These are phyloP conservation scores for Pythium utonaiense DNA, from an alignment of 352 stramenopile genomes.

Conservation along the genomic window DNA sequence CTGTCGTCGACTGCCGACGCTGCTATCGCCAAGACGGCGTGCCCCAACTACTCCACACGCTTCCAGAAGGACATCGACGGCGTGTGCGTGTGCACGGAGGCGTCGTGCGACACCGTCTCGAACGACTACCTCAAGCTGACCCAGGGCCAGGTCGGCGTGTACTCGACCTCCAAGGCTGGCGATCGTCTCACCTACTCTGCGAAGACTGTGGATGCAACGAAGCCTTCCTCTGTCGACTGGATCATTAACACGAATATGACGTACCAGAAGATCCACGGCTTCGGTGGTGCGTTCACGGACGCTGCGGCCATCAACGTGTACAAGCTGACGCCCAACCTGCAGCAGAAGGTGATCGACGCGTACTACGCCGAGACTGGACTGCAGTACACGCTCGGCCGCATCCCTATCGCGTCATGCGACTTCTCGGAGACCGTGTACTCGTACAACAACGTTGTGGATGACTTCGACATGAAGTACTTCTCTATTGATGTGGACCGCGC, in stretches of 20 bases:
- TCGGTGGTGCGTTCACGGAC: constrained; percentile 90
- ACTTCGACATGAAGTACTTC: constrained; percentile 81
- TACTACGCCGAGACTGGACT: constrained; percentile 80
- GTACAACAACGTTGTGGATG: constrained; percentile 79
- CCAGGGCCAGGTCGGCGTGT: constrained; percentile 35
- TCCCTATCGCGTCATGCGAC: constrained; percentile 85
- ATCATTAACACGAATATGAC: constrained; percentile 40
- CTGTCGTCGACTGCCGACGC: too few relatives aligned
- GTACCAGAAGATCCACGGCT: constrained; percentile 84
- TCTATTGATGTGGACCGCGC: constrained; percentile 72
- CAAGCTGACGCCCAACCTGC: constrained; percentile 45
- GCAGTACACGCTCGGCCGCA: constrained; percentile 78
- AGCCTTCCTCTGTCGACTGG: too few relatives aligned
- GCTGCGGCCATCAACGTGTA: constrained; percentile 77
- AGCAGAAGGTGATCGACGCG: constrained; percentile 67
- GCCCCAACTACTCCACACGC: too few relatives aligned
- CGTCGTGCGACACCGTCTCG: constrained; percentile 46
- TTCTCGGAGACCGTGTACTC: constrained; percentile 87
- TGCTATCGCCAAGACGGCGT: too few relatives aligned
- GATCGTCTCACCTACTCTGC: constrained; percentile 43
- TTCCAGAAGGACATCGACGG: constrained; percentile 41
- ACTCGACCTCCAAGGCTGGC: constrained; percentile 42
- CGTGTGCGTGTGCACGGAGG: constrained; percentile 54
- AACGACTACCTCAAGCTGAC: constrained; percentile 42
- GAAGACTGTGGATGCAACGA: constrained; percentile 21